These are phyloP conservation scores for Pleurotus pulmonarius DNA, from an alignment of 768 basidiomycete genomes.

Conservation along the genomic window DNA sequence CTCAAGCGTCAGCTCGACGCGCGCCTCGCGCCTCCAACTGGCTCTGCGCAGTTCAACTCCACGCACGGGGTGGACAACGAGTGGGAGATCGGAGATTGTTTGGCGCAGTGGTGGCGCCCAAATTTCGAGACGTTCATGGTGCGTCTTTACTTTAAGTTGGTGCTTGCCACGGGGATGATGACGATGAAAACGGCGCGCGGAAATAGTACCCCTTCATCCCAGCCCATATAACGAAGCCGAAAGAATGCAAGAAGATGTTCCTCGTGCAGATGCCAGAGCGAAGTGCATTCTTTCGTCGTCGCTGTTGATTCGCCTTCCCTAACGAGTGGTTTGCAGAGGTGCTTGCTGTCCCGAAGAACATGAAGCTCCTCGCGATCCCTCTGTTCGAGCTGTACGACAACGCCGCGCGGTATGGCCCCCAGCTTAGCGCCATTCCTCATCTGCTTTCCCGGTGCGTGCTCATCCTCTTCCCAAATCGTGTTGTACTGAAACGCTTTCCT, in stretches of 20 bases:
- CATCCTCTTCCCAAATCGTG: constrained; percentile 21
- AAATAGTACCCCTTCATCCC: constrained; percentile 88
- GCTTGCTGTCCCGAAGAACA: constrained; percentile 95
- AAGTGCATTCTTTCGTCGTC: constrained; percentile 49
- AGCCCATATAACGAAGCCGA: constrained; percentile 95
- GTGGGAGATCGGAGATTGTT: constrained; percentile 95
- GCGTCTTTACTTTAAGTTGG: constrained; percentile 21
- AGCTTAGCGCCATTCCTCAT: constrained; percentile 91
- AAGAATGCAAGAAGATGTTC: constrained; percentile 96
- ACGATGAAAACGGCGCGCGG: background rate
- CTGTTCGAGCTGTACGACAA: constrained; percentile 98
- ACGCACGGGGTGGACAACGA: constrained; percentile 79
- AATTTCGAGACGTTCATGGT: constrained; percentile 99
- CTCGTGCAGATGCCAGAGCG: constrained; percentile 93
- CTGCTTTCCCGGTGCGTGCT: background rate
- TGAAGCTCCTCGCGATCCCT: constrained; percentile 97
- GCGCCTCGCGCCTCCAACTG: constrained; percentile 76
- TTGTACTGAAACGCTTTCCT: constrained; percentile 54
- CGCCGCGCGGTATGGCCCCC: constrained; percentile 80
- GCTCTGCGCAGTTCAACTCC: constrained; percentile 64
- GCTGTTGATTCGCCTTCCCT: background rate
- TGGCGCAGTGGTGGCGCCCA: constrained; percentile 98
- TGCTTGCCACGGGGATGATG: background rate
- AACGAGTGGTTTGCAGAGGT: constrained; percentile 56
- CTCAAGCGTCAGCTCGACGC: constrained; percentile 87